A percentile compares a stretch with the other conserved stretches of the same genome.
phyloP scores from a whole-genome alignment of 2,329 filamentous ascomycete genomes.

The Alternaria arborescens region DNA sequence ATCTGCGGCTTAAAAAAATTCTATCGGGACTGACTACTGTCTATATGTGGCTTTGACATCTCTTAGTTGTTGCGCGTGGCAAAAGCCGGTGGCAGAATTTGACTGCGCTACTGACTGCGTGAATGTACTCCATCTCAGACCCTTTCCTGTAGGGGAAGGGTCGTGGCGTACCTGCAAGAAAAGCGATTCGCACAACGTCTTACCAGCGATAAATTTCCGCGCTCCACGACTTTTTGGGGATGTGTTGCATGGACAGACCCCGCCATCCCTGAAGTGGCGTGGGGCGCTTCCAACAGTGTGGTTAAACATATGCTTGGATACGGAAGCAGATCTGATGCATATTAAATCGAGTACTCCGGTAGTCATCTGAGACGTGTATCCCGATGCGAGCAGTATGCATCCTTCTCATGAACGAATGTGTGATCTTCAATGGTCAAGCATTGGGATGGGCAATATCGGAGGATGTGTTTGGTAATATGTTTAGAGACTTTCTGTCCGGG shows the following conservation, averaged over 20 bases:
- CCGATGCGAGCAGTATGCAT: background rate
- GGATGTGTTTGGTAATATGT: background rate
- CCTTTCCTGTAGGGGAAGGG: slow-evolving; percentile 1
- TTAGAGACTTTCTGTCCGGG: background rate
- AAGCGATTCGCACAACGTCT: slow-evolving; percentile 28
- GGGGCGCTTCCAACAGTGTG: slow-evolving; percentile 23
- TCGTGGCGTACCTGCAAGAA: slow-evolving; percentile 16
- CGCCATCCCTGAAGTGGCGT: slow-evolving; percentile 18
- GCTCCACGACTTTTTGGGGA: slow-evolving; percentile 27
- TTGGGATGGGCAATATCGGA: background rate
- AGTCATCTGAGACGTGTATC: slow-evolving; percentile 21
- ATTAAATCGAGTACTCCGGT: slow-evolving; percentile 17
- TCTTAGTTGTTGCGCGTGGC: background rate
- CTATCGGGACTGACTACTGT: background rate
- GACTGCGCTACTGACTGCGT: background rate
- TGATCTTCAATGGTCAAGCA: background rate
- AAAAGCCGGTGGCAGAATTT: background rate
- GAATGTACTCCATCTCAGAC: background rate
- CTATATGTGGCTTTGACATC: background rate
- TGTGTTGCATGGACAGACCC: slow-evolving; percentile 21
- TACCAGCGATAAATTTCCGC: slow-evolving; percentile 22
- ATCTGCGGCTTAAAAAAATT: background rate
- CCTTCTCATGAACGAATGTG: background rate
- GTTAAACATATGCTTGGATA: slow-evolving; percentile 19
- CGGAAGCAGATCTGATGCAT: slow-evolving; percentile 24